Percentiles rank a stretch among this genome's conserved stretches.
phyloP scores from a whole-genome alignment of 805 yeast species.

The Kazachstania africana region DNA sequence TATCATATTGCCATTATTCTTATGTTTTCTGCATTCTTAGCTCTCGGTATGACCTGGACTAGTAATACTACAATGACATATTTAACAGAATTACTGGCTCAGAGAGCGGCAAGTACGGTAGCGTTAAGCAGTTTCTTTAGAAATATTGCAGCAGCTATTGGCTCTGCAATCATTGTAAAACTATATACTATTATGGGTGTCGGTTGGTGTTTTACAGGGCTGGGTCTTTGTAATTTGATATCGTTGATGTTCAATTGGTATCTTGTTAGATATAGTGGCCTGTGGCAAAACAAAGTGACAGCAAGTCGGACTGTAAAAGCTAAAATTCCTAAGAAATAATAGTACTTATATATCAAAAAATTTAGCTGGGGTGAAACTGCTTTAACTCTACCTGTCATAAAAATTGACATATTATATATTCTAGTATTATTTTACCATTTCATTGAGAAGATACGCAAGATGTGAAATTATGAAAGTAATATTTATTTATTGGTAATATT shows the following conservation, averaged over 20 bases:
- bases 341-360: no score
- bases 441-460: neutral
- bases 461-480: neutral
- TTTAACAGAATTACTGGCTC: conserved; percentile 37
- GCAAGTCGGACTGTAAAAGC: no score
- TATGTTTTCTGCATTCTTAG: conserved; percentile 34
- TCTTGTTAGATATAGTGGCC: conserved; percentile 12
- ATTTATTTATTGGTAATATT: no score
- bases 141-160: conserved; percentile 42
- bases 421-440: no score
- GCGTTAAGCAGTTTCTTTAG: conserved; percentile 44
- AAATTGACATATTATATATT: no score
- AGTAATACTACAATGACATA: conserved; percentile 43
- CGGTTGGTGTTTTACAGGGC: conserved; percentile 46
- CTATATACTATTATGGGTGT: conserved; percentile 30
- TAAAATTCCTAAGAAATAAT: no score
- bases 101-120: conserved; percentile 41
- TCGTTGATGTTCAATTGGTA: conserved; percentile 13
- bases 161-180: conserved; percentile 34
- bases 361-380: no score
- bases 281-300: conserved; percentile 8
- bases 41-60: conserved; percentile 47
- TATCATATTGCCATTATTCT: conserved; percentile 31
- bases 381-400: no score
- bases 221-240: conserved; percentile 29